Base-by-base conservation (phyloP, 2,329 filamentous ascomycete species). In the Colletotrichum shisoi region DNA sequence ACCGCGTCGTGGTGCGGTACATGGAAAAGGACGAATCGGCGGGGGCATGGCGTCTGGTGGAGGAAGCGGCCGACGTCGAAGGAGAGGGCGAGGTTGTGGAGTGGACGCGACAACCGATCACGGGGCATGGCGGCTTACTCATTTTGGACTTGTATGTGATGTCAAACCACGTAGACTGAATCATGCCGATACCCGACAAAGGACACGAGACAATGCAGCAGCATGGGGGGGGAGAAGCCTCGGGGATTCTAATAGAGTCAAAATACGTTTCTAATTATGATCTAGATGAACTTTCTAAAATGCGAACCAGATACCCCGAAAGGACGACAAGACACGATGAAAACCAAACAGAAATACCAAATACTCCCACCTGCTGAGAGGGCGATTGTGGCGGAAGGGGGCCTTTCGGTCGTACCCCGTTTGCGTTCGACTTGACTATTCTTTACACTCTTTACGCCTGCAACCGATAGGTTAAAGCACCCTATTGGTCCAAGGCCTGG, bases 91-190 rank as follows among this genome's bases (percentile, higher is more conserved):
- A 79, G 13, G 70, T 68, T 4, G 62, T 80, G 11, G 58, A 72
- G 4, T 81, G 79, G 79, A 71, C 72, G 11, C 71, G 75, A 31
- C 77, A 77, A 17, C 75, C 78, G 1, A 72, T 80, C 7, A 78
- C 78, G 1, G 74, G 53, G 7, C 27, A 45, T 19, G 53, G 53
- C 5, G 65, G 61, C 15, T 46, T 71, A 15, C 70, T 73, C 8
- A 68, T 73, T 46, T 49, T 45, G 1, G 67, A 71, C 27, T 13
- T 69, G 19, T 61, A 54, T 34, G 27, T 45, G 19, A 5, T n/a
- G 19, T 56, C 46, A 12, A 49, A 51, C 0, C 34, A 45, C n/a
- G 21, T 19, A 21, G 31, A 8, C 12, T 21, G 34, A 34, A 3
- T 11, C 31, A 51, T 45, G 15, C 15, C 34, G 19, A 34, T 12